These are phyloP conservation scores for Trichoderma aggressivum DNA, from an alignment of 2,329 filamentous ascomycete genomes.

Conservation along the genomic window DNA sequence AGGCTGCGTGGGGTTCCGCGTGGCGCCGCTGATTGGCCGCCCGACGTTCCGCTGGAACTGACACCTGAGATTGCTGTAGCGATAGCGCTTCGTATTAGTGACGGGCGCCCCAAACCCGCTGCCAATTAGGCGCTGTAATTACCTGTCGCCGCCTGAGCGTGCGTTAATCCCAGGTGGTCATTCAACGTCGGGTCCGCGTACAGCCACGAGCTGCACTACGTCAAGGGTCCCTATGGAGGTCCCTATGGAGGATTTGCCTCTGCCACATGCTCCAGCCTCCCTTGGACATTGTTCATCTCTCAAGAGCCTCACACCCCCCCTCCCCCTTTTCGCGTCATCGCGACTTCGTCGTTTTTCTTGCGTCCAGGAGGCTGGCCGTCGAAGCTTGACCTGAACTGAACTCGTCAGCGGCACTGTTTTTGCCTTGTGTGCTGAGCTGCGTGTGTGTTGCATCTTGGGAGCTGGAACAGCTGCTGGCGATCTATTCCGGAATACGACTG, in stretches of 20 bases:
- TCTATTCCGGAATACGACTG: slow-evolving; percentile 8
- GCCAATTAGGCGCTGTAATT: neutral
- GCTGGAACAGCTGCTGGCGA: slow-evolving; percentile 23
- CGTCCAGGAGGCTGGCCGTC: neutral
- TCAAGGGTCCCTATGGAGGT: slow-evolving; percentile 7
- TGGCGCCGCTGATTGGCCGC: slow-evolving; percentile 27
- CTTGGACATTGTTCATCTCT: slow-evolving; percentile 12
- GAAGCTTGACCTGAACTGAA: neutral
- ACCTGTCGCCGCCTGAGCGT: neutral
- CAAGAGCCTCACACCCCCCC: neutral
- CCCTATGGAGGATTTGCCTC: neutral
- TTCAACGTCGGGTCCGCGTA: neutral
- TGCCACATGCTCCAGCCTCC: slow-evolving; percentile 14
- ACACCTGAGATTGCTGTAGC: neutral
- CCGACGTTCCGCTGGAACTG: neutral
- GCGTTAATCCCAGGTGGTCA: neutral
- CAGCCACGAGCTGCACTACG: slow-evolving; percentile 15
- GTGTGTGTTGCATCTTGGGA: slow-evolving; percentile 22
- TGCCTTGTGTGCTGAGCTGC: slow-evolving; percentile 11
- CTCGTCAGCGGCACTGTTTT: neutral
- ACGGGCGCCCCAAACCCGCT: neutral
- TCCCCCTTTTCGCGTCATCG: slow-evolving; percentile 9
- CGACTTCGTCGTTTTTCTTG: neutral
- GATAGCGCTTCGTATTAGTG: neutral
- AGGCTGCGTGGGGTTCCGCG: slow-evolving; percentile 24